Percentiles rank a stretch among this genome's conserved stretches.
phyloP scores from a whole-genome alignment of 202 grass and related monocot species.

The Brachypodium distachyon region DNA sequence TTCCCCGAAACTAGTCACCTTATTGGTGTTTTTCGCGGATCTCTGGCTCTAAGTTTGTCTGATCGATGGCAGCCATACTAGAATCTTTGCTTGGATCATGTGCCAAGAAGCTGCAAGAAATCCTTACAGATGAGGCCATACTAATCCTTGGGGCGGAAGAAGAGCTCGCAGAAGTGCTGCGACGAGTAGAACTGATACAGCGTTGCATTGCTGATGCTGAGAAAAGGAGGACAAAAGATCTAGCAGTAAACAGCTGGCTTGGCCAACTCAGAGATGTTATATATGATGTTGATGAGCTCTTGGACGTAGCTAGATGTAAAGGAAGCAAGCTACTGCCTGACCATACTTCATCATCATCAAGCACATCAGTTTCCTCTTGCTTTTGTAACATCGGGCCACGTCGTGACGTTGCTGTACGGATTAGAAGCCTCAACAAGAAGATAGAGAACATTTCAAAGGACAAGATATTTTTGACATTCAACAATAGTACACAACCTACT shows the following conservation, averaged over 20 bases:
- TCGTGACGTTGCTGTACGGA: background rate
- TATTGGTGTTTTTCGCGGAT: background rate
- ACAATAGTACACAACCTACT: background rate
- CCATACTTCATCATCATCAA: background rate
- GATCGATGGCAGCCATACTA: background rate
- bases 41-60: background rate
- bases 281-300: conserved; percentile 32
- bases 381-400: background rate
- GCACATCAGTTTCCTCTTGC: background rate
- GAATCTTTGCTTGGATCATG: background rate
- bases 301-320: conserved; percentile 21
- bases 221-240: background rate
- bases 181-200: background rate
- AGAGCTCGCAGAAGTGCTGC: background rate
- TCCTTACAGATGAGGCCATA: background rate
- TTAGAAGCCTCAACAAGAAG: conserved; percentile 4
- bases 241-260: background rate
- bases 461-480: background rate
- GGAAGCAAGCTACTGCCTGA: background rate
- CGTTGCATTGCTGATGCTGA: conserved; percentile 12
- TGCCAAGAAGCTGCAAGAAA: background rate
- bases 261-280: conserved; percentile 17
- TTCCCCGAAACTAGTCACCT: background rate
- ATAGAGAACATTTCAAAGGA: conserved; percentile 5
- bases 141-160: background rate